These are phyloP conservation scores for Sutorius eximius DNA, from an alignment of 1,284 basidiomycete genomes.

Conservation along the genomic window DNA sequence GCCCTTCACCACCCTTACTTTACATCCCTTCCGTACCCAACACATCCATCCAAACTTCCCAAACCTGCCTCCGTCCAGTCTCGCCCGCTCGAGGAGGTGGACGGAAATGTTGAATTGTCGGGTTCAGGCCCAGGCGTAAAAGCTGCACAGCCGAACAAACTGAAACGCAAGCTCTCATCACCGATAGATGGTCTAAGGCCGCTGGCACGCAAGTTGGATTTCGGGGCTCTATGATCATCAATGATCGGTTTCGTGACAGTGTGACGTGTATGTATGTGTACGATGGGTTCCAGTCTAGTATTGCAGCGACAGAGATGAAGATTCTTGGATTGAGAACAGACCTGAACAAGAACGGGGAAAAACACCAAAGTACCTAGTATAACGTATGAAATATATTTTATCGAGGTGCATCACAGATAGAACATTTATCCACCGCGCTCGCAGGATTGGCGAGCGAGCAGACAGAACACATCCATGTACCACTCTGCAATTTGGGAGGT, in stretches of 20 bases:
- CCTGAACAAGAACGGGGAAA: slow-evolving; percentile 15
- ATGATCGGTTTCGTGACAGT: not conserved
- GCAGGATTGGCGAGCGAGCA: slow-evolving; percentile 44
- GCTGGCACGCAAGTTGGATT: slow-evolving; percentile 50
- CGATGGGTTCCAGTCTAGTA: not conserved
- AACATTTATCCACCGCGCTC: slow-evolving; percentile 39
- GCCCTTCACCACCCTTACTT: slow-evolving; percentile 80
- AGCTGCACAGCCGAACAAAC: slow-evolving; percentile 41
- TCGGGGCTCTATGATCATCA: slow-evolving; percentile 29
- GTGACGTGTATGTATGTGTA: slow-evolving; percentile 6
- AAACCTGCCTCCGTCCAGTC: slow-evolving; percentile 59
- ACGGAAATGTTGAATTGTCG: slow-evolving; percentile 60
- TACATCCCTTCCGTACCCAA: slow-evolving; percentile 73
- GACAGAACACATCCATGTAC: slow-evolving; percentile 44
- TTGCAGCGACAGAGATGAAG: not conserved
- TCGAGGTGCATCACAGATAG: slow-evolving; percentile 41
- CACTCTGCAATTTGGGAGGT: slow-evolving; percentile 33
- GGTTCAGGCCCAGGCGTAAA: slow-evolving; percentile 39
- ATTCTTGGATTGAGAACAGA: slow-evolving; percentile 3
- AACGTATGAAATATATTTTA: slow-evolving; percentile 15
- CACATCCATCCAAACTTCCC: slow-evolving; percentile 80
- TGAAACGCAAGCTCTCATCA: slow-evolving; percentile 51
- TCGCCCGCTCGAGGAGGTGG: slow-evolving; percentile 68
- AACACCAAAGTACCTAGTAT: slow-evolving; percentile 10
- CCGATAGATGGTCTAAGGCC: slow-evolving; percentile 40